Evolutionary conservation across 129 eudicot species (phyloP).

Genomic region (Calendula officinalis): DNA sequence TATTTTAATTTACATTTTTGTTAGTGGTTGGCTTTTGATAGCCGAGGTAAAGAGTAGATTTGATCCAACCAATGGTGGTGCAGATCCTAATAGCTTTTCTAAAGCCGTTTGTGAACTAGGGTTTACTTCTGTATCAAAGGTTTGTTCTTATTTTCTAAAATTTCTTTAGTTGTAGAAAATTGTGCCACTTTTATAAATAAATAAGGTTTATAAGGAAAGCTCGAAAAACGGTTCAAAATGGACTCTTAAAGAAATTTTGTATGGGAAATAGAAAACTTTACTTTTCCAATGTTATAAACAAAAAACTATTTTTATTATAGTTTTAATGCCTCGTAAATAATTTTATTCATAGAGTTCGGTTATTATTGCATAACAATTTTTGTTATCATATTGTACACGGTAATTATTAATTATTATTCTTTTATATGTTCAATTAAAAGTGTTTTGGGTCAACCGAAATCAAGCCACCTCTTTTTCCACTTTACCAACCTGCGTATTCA

Average conservation of each 20-base stretch:
- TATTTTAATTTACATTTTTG: slow-evolving; percentile 14
- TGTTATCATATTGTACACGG: no score
- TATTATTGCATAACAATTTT: no score
- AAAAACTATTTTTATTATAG: no score
- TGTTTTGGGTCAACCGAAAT: not conserved
- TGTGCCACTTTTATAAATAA: not conserved
- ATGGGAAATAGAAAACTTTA: no score
- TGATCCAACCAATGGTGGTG: slow-evolving; percentile 82
- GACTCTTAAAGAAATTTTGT: no score
- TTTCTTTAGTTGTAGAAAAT: not conserved
- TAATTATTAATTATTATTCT: no score
- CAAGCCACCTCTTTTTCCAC: not conserved
- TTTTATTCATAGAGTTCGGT: no score
- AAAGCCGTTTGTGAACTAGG: slow-evolving; percentile 75
- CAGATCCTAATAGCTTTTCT: slow-evolving; percentile 61
- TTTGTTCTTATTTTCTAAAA: slow-evolving; percentile 21
- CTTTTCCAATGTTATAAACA: no score
- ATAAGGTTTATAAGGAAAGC: no score
- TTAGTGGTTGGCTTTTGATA: slow-evolving; percentile 95
- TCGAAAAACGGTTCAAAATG: no score
- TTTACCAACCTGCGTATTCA: not conserved
- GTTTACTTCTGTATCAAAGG: slow-evolving; percentile 65
- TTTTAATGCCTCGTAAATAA: no score
- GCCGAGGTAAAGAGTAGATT: slow-evolving; percentile 97
- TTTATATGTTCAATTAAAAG: not conserved